Evolutionary conservation across 352 stramenopile species (phyloP), one percentile per base, ranked within the genome.

Genomic region (Pythium folliculosum): DNA sequence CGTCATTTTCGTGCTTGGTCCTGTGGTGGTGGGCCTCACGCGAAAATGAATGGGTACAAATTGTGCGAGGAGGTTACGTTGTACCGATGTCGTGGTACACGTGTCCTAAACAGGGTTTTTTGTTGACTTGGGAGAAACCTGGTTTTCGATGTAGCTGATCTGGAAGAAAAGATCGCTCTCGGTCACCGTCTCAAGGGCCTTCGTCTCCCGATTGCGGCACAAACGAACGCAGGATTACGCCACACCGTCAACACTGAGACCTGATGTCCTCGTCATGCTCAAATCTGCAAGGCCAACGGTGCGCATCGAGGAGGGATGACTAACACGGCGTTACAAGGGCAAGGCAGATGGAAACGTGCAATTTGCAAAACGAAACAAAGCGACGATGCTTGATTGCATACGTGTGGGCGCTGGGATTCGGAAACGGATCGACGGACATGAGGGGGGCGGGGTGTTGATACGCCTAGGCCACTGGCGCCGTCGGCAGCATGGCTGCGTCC

Each of bases 1-100:
- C 27, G 27, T 50, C 55, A 71, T 73, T 25, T 44, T 45, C 44
- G n/a, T n/a, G n/a, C n/a, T n/a, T n/a, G 43, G n/a, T 38, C 8
- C 25, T n/a, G 37, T 21, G 35, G 47, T 25, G 0, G 25, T 47
- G 40, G 40, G 14, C 1, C 13, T 4, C n/a, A n/a, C n/a, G 1
- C 40, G 40, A 47, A 23, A 48, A 35, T 47, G 32, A 49, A 58
- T 50, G 53, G 54, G 30, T 56, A 49, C 27, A 43, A 27, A 3
- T 7, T 2, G 25, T n/a, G 14, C 10, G 6, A 12, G 17, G 53
- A 37, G 16, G 44, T 16, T 45, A 53, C 56, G 19, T 1, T 67
- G 16, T 63, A 69, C 63, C 63, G 17, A 45, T 30, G 38, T 17
- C 9, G 17, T 5, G 60, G 60, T 60, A 67, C 60, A 58, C 23